Base-by-base conservation (phyloP, 257 asterid species). In the Scutellaria barbata region DNA sequence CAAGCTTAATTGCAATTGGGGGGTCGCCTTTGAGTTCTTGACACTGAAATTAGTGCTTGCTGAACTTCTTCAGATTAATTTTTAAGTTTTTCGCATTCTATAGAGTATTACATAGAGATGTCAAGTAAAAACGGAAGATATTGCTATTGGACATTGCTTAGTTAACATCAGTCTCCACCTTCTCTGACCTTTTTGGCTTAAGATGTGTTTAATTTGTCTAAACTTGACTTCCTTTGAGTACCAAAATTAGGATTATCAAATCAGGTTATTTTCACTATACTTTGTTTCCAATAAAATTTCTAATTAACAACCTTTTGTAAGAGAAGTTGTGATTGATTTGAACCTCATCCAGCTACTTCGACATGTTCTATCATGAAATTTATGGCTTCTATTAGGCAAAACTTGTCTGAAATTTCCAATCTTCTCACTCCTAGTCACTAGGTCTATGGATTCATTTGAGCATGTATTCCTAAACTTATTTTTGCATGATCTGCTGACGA, bases 11-110 rank as follows among this genome's bases (percentile, higher is more conserved):
- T 18, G 50, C 1, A 37, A 12, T 52, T 22, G 25, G 14, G 14
- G 46, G 10, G 66, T 52, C 52, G 46, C 30, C 14, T 51, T 22
- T 35, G 73, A 65, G 62, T 65, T 42, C 59, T 54, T 64, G 40
- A 35, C 11, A 42, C 10, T 12, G n/a, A 25, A 42, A 41, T 39
- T n/a, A n/a, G n/a, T 66, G 42, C 68, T 53, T 43, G 40, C 71
- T 56, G 37, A 47, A 14, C 71, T 16, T 59, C 16, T 62, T 39
- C 46, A 8, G 41, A 43, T 20, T 73, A 53, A 8, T 33, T 50
- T 58, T 37, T 35, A 63, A 55, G 42, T 22, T 50, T 54, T 12
- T 33, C 10, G 45, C 63, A 18, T 40, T 68, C 41, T 20, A 39
- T 14, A 51, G 18, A 66, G 5, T 16, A 30, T 47, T 7, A 3